Conservation (phyloP, 2,329 filamentous ascomycete species). For the Teratosphaeriaceae sp. region DNA sequence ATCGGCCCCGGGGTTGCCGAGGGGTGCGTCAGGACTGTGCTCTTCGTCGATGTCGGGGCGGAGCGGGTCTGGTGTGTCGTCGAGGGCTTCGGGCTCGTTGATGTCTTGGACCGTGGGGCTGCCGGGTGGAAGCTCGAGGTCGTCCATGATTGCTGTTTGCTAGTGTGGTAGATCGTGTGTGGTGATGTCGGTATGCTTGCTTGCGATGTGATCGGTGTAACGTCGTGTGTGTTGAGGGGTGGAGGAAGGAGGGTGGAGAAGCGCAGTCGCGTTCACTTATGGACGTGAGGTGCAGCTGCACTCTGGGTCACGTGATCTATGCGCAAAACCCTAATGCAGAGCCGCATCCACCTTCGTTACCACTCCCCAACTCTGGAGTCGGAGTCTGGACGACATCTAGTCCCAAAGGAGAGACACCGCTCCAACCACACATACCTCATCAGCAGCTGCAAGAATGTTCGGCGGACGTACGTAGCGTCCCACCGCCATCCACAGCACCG, state of each 20-base stretch:
- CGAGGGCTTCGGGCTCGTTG: conserved; percentile 40
- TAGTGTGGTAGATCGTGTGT: background rate
- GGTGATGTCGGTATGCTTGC: background rate
- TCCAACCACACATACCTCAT: no score
- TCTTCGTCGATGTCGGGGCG: conserved; percentile 44
- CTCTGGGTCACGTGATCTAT: no score
- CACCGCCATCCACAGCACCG: background rate
- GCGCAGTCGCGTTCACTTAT: no score
- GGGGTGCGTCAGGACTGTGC: conserved; percentile 36
- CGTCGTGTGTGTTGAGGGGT: no score
- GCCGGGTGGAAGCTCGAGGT: conserved; percentile 31
- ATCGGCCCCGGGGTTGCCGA: conserved; percentile 37
- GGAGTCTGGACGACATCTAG: background rate
- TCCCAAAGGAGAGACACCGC: no score
- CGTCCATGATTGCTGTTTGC: no score
- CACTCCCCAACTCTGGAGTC: no score
- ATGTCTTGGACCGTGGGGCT: conserved; percentile 34
- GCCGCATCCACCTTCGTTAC: no score
- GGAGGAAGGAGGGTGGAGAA: no score
- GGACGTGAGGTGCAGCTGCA: no score
- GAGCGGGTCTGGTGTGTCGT: conserved; percentile 40
- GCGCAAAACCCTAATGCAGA: no score
- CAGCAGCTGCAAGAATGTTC: no score
- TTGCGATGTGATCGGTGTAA: background rate
- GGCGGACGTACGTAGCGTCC: conserved; percentile 49